Conservation (phyloP, 352 stramenopile species). For the Peronospora tabacina region DNA sequence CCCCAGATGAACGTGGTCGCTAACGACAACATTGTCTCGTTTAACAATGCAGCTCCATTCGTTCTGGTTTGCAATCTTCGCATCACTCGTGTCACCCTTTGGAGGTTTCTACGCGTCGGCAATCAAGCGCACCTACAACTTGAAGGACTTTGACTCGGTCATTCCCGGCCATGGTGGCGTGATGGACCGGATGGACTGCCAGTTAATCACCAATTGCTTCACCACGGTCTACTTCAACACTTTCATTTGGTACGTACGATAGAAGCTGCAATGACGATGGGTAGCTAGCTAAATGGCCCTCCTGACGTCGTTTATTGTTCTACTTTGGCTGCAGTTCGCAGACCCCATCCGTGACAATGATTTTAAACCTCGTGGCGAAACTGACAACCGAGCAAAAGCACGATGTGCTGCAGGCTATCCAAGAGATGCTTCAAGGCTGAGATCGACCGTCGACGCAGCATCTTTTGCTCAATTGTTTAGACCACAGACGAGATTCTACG, state of each 20-base stretch:
- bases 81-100: constrained; percentile 97
- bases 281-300: neutral
- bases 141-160: constrained; percentile 99
- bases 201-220: constrained; percentile 92
- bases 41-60: constrained; percentile 86
- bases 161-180: constrained; percentile 97
- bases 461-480: constrained; percentile 10
- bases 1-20: neutral
- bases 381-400: constrained; percentile 60
- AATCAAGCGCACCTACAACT: constrained; percentile 98
- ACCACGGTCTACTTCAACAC: constrained; percentile 97
- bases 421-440: constrained; percentile 49
- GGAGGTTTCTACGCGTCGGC: constrained; percentile 97
- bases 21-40: neutral
- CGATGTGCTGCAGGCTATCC: constrained; percentile 58
- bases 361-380: constrained; percentile 67
- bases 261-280: no score
- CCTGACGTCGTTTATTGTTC: neutral
- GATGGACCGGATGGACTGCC: constrained; percentile 97
- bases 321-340: constrained; percentile 32
- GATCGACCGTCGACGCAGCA: constrained; percentile 4
- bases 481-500: constrained; percentile 13
- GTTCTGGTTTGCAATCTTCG: constrained; percentile 94
- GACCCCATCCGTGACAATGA: constrained; percentile 52
- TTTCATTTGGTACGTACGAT: constrained; percentile 84